phyloP scores from a whole-genome alignment of 345 rosid genomes.

The Citropsis articulata region DNA sequence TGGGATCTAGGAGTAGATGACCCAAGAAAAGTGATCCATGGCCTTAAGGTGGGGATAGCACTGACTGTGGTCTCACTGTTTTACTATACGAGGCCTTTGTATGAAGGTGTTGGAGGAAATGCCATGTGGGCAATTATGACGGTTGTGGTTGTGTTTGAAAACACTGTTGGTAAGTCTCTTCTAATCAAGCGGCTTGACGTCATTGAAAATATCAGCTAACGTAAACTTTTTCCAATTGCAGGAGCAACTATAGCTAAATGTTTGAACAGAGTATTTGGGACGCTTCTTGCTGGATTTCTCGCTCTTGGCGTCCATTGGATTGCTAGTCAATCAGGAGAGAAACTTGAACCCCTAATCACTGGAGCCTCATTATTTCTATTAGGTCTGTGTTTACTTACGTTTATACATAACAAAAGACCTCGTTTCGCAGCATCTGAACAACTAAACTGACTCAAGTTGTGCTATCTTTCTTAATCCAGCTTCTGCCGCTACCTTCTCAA shows the following conservation, averaged over 20 bases:
- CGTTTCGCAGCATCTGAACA: background rate
- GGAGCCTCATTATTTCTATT: slow-evolving; percentile 43
- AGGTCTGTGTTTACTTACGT: slow-evolving; percentile 21
- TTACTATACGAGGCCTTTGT: slow-evolving; percentile 43
- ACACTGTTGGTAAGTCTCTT: slow-evolving; percentile 35
- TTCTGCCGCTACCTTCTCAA: slow-evolving; percentile 38
- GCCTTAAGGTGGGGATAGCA: slow-evolving; percentile 46
- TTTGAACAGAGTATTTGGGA: slow-evolving; percentile 42
- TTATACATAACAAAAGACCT: background rate
- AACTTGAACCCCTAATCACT: slow-evolving; percentile 28
- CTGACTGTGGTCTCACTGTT: slow-evolving; percentile 35
- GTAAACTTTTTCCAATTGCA: slow-evolving; percentile 15
- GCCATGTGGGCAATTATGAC: slow-evolving; percentile 64
- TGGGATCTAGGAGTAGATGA: slow-evolving; percentile 34
- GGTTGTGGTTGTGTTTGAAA: slow-evolving; percentile 46
- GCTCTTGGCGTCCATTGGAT: slow-evolving; percentile 47
- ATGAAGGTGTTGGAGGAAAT: slow-evolving; percentile 49
- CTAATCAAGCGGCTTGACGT: background rate
- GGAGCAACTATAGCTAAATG: slow-evolving; percentile 41
- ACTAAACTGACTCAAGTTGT: background rate
- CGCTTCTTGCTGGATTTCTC: slow-evolving; percentile 44
- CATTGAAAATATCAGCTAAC: background rate
- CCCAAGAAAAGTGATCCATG: slow-evolving; percentile 43
- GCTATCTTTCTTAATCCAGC: slow-evolving; percentile 20
- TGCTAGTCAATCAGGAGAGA: slow-evolving; percentile 36